These are phyloP conservation scores for Cunninghamia lanceolata DNA, from an alignment of 75 land plant species.

Conservation along the genomic window DNA sequence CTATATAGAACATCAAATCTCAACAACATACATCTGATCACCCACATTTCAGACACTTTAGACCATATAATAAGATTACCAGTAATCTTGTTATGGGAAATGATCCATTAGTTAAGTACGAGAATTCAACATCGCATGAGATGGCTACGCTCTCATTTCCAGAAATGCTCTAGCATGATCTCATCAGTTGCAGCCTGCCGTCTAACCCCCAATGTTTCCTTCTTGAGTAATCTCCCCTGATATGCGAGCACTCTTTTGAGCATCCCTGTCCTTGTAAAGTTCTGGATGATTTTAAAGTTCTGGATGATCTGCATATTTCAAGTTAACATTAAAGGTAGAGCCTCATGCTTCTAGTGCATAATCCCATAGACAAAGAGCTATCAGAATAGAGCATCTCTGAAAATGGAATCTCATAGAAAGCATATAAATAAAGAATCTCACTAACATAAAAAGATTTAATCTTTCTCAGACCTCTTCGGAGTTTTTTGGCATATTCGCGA, in stretches of 20 bases:
- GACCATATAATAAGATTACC: neutral
- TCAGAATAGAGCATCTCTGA: neutral
- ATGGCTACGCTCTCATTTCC: constrained; percentile 87
- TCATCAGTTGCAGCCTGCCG: constrained; percentile 96
- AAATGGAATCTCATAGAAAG: neutral
- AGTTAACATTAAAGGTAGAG: neutral
- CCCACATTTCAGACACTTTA: neutral
- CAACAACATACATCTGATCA: neutral
- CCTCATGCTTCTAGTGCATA: neutral
- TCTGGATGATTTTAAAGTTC: too few species aligned
- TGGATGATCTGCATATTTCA: constrained; percentile 67
- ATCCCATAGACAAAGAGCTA: neutral
- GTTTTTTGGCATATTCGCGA: constrained; percentile 91
- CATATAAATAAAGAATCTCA: neutral
- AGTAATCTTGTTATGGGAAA: neutral
- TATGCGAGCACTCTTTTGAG: constrained; percentile 21
- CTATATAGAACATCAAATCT: neutral
- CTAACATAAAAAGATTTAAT: neutral
- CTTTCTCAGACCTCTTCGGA: constrained; percentile 60
- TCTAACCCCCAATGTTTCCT: constrained; percentile 37
- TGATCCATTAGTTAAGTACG: neutral
- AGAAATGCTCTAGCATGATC: constrained; percentile 93
- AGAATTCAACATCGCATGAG: constrained; percentile 60
- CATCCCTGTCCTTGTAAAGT: constrained; percentile 61
- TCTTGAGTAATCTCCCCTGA: constrained; percentile 23